Conservation (phyloP, 208 protist genomes). For the Acanthamoeba castellanii region DNA sequence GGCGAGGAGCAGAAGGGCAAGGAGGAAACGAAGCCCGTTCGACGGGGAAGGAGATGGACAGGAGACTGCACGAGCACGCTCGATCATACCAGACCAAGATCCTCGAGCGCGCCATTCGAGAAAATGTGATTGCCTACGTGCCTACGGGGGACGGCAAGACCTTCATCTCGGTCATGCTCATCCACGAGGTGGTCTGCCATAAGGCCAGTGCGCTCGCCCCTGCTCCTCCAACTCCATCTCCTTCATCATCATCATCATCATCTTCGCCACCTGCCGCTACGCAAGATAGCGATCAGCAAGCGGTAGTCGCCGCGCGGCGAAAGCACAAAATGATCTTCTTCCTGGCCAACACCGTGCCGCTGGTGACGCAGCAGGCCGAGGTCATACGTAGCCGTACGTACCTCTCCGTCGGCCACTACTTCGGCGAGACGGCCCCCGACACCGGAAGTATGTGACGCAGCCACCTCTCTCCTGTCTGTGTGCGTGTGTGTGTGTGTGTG, state of each 20-base stretch:
- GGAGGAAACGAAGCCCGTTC: no score
- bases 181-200: constrained; percentile 55
- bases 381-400: constrained; percentile 29
- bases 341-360: constrained; percentile 83
- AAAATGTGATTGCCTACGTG: constrained; percentile 86
- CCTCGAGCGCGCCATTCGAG: constrained; percentile 75
- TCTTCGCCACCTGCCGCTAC: background rate
- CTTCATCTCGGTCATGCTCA: constrained; percentile 84
- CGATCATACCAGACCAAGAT: constrained; percentile 87
- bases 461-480: constrained; percentile 55
- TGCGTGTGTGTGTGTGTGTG: no score
- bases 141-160: constrained; percentile 90
- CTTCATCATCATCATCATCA: no score
- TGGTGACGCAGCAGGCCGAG: constrained; percentile 84
- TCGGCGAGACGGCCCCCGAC: background rate
- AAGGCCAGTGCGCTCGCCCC: background rate
- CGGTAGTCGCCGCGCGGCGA: background rate
- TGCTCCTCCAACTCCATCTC: no score
- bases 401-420: constrained; percentile 40
- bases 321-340: constrained; percentile 84
- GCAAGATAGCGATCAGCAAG: background rate
- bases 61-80: background rate
- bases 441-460: background rate
- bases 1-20: no score
- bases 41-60: background rate